Evolutionary conservation across 768 basidiomycete genomes (phyloP).

Genomic region (Suillus placidus): DNA sequence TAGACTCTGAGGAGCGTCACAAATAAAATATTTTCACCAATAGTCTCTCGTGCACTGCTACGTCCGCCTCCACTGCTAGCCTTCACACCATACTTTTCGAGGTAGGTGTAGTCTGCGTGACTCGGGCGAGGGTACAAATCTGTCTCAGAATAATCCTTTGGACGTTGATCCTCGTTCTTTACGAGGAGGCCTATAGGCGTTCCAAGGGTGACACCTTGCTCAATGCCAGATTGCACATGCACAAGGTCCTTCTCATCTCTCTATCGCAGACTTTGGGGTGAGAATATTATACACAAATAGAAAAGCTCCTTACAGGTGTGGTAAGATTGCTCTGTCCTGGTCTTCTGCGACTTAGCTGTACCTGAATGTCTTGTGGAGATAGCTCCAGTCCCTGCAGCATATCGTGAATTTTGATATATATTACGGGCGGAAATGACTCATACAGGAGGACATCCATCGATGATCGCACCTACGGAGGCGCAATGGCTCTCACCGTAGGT

Average conservation of each 20-base stretch:
- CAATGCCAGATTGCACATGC: conserved; percentile 89
- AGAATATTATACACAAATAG: conserved; percentile 4
- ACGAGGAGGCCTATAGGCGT: conserved; percentile 98
- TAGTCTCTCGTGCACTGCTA: conserved; percentile 94
- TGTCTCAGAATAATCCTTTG: conserved; percentile 98
- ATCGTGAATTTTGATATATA: conserved; percentile 11
- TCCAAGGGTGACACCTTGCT: conserved; percentile 93
- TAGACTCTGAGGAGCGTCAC: neutral
- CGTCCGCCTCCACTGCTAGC: conserved; percentile 96
- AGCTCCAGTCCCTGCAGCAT: conserved; percentile 74
- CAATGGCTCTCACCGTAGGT: conserved; percentile 99
- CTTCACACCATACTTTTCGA: conserved; percentile 96
- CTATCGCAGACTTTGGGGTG: conserved; percentile 42
- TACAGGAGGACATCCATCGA: conserved; percentile 97
- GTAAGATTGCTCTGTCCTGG: conserved; percentile 97
- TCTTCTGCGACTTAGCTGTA: conserved; percentile 85
- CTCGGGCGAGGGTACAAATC: conserved; percentile 96
- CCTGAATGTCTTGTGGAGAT: conserved; percentile 81
- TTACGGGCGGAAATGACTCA: conserved; percentile 27
- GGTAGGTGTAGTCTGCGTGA: conserved; percentile 97
- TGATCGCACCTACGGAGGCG: conserved; percentile 93
- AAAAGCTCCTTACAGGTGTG: conserved; percentile 71
- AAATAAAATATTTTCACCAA: conserved; percentile 54
- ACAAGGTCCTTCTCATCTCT: conserved; percentile 96
- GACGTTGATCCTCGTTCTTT: conserved; percentile 96